Conservation (phyloP, 192 early-diverging fungal species). For the Backusella sp. region DNA sequence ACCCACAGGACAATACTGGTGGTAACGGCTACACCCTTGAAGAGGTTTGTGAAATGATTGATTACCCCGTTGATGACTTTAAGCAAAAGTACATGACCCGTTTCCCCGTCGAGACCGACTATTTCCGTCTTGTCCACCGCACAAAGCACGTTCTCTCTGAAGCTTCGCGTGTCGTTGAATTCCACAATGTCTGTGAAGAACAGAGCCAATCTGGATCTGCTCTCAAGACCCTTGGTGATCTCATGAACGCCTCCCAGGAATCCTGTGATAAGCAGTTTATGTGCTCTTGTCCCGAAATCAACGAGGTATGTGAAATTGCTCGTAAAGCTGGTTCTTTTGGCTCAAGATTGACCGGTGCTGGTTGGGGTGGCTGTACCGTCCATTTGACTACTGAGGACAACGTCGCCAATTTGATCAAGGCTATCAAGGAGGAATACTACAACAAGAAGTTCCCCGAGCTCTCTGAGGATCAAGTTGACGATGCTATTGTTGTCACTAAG, state of each 20-base stretch:
- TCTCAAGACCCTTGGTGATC: slow-evolving; percentile 59
- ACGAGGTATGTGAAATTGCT: slow-evolving; percentile 69
- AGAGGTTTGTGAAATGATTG: slow-evolving; percentile 40
- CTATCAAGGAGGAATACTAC: slow-evolving; percentile 68
- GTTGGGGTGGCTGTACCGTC: slow-evolving; percentile 89
- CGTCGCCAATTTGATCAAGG: slow-evolving; percentile 59
- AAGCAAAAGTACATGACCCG: slow-evolving; percentile 37
- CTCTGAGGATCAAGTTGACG: slow-evolving; percentile 42
- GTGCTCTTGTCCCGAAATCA: slow-evolving; percentile 82
- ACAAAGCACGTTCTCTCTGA: slow-evolving; percentile 84
- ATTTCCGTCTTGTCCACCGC: slow-evolving; percentile 73
- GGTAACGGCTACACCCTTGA: slow-evolving; percentile 38
- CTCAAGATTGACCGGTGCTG: slow-evolving; percentile 88
- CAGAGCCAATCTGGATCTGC: slow-evolving; percentile 24
- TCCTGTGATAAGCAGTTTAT: slow-evolving; percentile 81
- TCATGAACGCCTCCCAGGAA: slow-evolving; percentile 88
- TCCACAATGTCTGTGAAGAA: slow-evolving; percentile 55
- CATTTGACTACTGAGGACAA: slow-evolving; percentile 64
- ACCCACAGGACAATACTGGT: slow-evolving; percentile 30
- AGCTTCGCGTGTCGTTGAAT: slow-evolving; percentile 73
- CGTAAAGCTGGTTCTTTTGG: slow-evolving; percentile 72
- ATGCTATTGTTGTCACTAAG: slow-evolving; percentile 51
- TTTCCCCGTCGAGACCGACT: slow-evolving; percentile 47
- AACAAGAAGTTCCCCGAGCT: slow-evolving; percentile 48
- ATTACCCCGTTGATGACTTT: slow-evolving; percentile 28